Evolutionary conservation across 73 alveolate species (phyloP), one percentile per base, ranked within the genome.

Genomic region (Paramecium primaurelia): DNA sequence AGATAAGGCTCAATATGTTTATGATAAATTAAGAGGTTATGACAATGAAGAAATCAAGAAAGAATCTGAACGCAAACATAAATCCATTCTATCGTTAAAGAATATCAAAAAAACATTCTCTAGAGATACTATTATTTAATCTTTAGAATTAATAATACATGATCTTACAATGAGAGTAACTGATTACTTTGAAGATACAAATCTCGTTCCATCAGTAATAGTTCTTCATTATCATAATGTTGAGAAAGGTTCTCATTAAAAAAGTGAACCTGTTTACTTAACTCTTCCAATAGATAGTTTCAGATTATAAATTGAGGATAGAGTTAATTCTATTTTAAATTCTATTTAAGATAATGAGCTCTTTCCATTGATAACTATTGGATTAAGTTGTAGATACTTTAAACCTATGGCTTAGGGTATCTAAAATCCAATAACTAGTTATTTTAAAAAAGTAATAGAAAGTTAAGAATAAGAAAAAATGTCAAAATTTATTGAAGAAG

Each of bases 21-120:
- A 71, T 71, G 54, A 71, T 25, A 71, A 71, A 71, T 71, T 71
- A 71, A 71, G 86, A 71, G 86, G 58, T 3, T 20, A 71, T 71
- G 86, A 71, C 14, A 38, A 71, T 71, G 54, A 71, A 32, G 54
- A 34, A 71, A 40, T 71, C 26, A 71, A 71, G 20, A 71, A 71
- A 71, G 86, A 25, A 4, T n/a, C 38, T 25, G 58, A 71, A 10
- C 16, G 32, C 0, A 71, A 71, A 34, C 26, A 25, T 30, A 25
- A 71, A 71, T 71, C 86, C 6, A 71, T 71, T 25, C 38, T 25
- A 3, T 71, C 86, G 8, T 59, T 71, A 8, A 71, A 71, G 38
- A 71, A 26, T 34, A 32, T 71, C 22, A 40, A 40, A 40, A 40
- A 40, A 10, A 40, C 49, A 40, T 40, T 40, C 49, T 40, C 49